Evolutionary conservation across 2,329 filamentous ascomycete species (phyloP), one percentile per base, ranked within the genome.

Genomic region (Ambrosiella cleistominuta): DNA sequence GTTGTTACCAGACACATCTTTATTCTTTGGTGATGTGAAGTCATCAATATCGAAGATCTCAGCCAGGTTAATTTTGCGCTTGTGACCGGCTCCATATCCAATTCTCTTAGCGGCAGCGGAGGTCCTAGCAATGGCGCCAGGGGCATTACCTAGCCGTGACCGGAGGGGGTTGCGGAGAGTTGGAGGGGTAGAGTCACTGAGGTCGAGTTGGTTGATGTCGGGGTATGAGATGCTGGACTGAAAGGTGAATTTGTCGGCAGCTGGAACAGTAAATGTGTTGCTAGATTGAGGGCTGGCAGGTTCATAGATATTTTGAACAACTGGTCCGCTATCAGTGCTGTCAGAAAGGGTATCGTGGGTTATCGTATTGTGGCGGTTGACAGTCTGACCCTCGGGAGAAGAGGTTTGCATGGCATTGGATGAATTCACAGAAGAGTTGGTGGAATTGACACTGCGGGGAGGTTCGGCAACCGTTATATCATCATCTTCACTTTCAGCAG

Each of bases 21-120:
- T 83, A 47, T 87, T 83, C 65, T 83, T 84, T 49, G 78, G 78
- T 60, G 78, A 74, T 38, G 76, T 76, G 55, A 85, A 68, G 62
- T 79, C 81, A 57, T 80, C 79, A 7, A 86, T 72, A 65, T 88
- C 85, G 66, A 89, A 89, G 57, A 88, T 82, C 65, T 90, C 86
- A 27, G 81, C 79, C 64, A 86, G 78, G 64, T 86, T 84, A 63
- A 87, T 76, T 64, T 85, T 79, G 47, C 86, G 77, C 68, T 91
- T 91, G 63, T 81, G 76, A 1, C 86, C 86, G 7, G 83, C 79
- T 6, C 80, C 81, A 60, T 77, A 76, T 3, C 81, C 81, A 7
- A 86, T 70, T 53, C 77, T 73, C 62, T 68, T 17, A 62, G 62
- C 27, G 63, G 39, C 19, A 12, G 52, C 11, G 27, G 56, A 13